Base-by-base conservation (phyloP, 257 asterid species). In the Fraxinus cuspidata region DNA sequence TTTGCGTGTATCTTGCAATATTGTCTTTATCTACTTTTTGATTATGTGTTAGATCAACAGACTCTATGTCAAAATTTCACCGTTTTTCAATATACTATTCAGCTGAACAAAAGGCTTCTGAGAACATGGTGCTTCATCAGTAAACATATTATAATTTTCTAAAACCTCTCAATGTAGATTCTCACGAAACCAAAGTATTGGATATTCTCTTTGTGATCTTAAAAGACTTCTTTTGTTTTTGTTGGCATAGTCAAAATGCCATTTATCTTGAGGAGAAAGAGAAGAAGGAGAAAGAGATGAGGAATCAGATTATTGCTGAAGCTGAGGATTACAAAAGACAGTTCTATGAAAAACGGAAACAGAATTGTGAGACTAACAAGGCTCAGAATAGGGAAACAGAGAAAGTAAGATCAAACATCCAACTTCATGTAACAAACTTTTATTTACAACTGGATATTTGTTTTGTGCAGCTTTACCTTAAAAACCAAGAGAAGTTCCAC, bases 401-500 rank as follows among this genome's bases (percentile, higher is more conserved):
- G 86, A 93, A 92, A 79, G 99, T 92, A 86, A 72, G 32, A 34
- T 38, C 16, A 63, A 63, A 63, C 16, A 11, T 25, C 32, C 19
- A 53, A n/a, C 11, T 19, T 16, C 11, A 6, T 19, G 15, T 7
- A n/a, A 23, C 35, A 5, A 56, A n/a, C 13, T 56, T 5, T 7
- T 21, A 56, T 7, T 16, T 9, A 70, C 16, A n/a, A 7, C 9
- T 2, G 2, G 16, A 31, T 53, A 31, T 77, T 69, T 53, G 28
- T 71, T 49, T 76, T 64, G 11, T 77, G 66, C 88, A 95, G 98
- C 81, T 95, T 63, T 89, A 83, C 87, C 83, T 82, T 31, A 80
- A 89, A 65, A 90, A 92, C 70, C 98, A 89, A 86, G 98, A 95
- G 87, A 93, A 90, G 85, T 90, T 95, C 81, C 99, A 93, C 80